A percentile compares a stretch with the other conserved stretches of the same genome.
Evolutionary conservation across 1,139 yeast genomes (phyloP).

Genomic region (Taphrina wiesneri): DNA sequence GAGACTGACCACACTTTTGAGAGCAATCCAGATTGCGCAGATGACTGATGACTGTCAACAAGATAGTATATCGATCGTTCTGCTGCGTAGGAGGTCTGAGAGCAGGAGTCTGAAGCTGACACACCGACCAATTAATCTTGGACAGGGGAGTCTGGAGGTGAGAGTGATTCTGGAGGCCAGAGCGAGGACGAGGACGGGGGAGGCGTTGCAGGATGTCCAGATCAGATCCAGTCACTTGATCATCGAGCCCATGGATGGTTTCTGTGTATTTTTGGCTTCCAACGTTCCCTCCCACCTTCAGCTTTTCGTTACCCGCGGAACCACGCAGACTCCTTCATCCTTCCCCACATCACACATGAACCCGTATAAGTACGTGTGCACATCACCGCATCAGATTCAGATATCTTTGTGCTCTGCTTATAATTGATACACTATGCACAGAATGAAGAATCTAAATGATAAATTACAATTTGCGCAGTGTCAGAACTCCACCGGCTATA

Average conservation of each 20-base stretch:
- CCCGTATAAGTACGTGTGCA: not conserved
- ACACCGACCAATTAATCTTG: too few species aligned
- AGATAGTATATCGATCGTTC: not conserved
- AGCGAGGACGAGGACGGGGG: too few species aligned
- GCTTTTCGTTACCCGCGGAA: too few species aligned
- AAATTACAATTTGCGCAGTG: not conserved
- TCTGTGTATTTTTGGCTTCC: not conserved
- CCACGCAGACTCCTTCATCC: too few species aligned
- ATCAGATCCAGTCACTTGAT: too few species aligned
- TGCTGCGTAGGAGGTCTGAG: not conserved
- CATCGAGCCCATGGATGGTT: too few species aligned
- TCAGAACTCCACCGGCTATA: conserved; percentile 1
- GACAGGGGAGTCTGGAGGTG: not conserved
- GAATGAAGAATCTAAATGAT: not conserved
- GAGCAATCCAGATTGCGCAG: too few species aligned
- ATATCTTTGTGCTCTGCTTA: not conserved
- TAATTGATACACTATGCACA: not conserved
- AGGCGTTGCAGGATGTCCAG: too few species aligned
- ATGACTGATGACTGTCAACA: too few species aligned
- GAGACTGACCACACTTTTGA: too few species aligned
- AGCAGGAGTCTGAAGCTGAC: too few species aligned
- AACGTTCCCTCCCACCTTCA: not conserved
- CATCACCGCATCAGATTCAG: not conserved
- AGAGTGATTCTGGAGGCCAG: not conserved
- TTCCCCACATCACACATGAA: not conserved